Evolutionary conservation across 164 flowering plant species (phyloP).

Genomic region (Cinnamomum chago): DNA sequence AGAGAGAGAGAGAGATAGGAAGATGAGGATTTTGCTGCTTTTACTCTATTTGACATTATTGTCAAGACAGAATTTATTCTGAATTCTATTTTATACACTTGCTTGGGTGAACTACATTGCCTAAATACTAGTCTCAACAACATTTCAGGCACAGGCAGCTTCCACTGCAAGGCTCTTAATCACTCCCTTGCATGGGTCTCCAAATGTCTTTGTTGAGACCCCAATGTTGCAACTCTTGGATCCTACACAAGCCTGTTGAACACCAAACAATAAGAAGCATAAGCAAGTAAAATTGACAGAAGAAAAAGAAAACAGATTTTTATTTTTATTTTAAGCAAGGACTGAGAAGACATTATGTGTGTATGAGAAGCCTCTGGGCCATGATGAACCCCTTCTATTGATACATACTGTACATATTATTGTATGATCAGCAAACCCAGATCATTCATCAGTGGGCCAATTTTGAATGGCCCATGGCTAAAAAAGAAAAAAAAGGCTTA

Average conservation of each 20-base stretch:
- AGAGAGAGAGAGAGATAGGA: no score
- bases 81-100: neutral
- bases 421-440: no score
- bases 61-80: neutral
- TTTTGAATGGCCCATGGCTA: no score
- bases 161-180: slow-evolving; percentile 81
- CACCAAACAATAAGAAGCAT: neutral
- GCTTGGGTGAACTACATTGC: neutral
- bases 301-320: no score
- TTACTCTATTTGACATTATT: neutral
- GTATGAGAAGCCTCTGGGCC: no score
- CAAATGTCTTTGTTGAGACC: slow-evolving; percentile 61
- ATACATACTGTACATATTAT: no score
- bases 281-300: neutral
- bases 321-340: no score
- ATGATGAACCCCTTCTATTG: no score
- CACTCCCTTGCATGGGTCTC: slow-evolving; percentile 70
- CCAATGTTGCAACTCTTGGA: slow-evolving; percentile 59
- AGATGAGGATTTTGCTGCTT: neutral
- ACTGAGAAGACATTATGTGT: no score
- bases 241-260: slow-evolving; percentile 78
- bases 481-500: no score
- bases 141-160: slow-evolving; percentile 49
- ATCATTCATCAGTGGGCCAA: no score
- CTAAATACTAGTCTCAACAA: neutral